Evolutionary conservation across 257 asterid species (phyloP), one percentile per base, ranked within the genome.

Genomic region (Thymus quinquecostatus): DNA sequence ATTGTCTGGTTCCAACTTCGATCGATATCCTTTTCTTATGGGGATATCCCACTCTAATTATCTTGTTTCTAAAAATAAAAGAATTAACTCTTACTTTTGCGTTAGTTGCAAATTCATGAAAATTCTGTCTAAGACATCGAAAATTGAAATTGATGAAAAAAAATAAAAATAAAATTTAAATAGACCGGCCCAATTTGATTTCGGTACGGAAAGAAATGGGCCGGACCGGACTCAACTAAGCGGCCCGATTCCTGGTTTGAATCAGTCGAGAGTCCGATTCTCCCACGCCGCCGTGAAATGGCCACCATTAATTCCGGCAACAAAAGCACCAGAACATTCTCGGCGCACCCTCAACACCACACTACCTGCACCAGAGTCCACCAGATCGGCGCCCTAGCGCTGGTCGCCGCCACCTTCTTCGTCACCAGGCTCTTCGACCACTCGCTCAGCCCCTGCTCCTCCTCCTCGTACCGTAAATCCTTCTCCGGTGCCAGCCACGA

Each of bases 321-420:
- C 79, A 85, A 78, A 75, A 60, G 65, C 68, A 67, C 79, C 74
- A 78, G 87, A 76, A 28, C 70, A 38, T 74, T 70, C 79, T 57
- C 82, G 6, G 32, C 73, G 64, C 81, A 58, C 54, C 51, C 66
- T 66, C 82, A 64, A 82, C 61, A 69, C 74, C 53, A 78, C 81
- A 1, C 65, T 78, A 2, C 74, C 71, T 89, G 83, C 86, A 86
- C 93, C 48, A 92, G 99, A 61, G 64, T 86, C 3, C 95, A 89
- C 80, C 95, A 94, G 92, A 84, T 94, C 88, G 92, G 87, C 13
- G 96, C 96, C 77, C 85, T 89, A 47, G 83, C 84, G 7, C 72
- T 94, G 41, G 85, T 94, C 57, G 78, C 81, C 78, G 72, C 68
- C 80, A 94, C 97, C 45, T 89, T 89, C 91, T 89, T 89, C 77